Evolutionary conservation across 2,329 filamentous ascomycete species (phyloP).

Genomic region (Curvularia eragrostidis): DNA sequence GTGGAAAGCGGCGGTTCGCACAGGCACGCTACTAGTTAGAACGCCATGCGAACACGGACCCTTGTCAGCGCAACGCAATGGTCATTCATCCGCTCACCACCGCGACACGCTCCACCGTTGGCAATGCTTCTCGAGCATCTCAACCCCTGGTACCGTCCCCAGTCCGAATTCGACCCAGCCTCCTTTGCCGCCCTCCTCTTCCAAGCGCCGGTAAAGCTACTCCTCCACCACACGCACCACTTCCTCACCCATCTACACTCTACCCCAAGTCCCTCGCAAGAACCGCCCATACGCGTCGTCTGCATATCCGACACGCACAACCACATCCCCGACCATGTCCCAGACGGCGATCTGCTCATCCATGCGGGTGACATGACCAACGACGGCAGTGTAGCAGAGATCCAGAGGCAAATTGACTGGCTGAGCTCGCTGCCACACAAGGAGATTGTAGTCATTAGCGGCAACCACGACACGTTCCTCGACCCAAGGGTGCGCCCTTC

Average conservation of each 20-base stretch:
- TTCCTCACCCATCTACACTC: slow-evolving; percentile 72
- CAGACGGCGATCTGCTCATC: slow-evolving; percentile 82
- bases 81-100: slow-evolving; percentile 14
- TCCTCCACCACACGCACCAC: slow-evolving; percentile 69
- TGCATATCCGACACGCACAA: slow-evolving; percentile 92
- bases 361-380: slow-evolving; percentile 88
- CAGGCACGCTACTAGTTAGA: slow-evolving; percentile 10
- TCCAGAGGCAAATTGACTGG: slow-evolving; percentile 88
- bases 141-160: slow-evolving; percentile 35
- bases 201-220: slow-evolving; percentile 68
- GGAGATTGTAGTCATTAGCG: slow-evolving; percentile 82
- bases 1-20: too few relatives aligned
- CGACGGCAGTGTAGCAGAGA: slow-evolving; percentile 71
- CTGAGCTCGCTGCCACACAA: slow-evolving; percentile 73
- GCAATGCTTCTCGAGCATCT: slow-evolving; percentile 41
- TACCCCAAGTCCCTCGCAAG: slow-evolving; percentile 63
- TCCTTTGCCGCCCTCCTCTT: slow-evolving; percentile 68
- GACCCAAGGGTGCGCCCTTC: slow-evolving; percentile 68
- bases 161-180: slow-evolving; percentile 53
- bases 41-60: slow-evolving; percentile 11
- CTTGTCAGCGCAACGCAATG: slow-evolving; percentile 8
- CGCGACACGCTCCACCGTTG: slow-evolving; percentile 2
- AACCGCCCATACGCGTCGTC: slow-evolving; percentile 73
- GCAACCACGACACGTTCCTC: slow-evolving; percentile 90
- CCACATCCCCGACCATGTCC: slow-evolving; percentile 64